These are phyloP conservation scores for Aspergillus wentii DNA, from an alignment of 495 filamentous ascomycete species.

Conservation along the genomic window DNA sequence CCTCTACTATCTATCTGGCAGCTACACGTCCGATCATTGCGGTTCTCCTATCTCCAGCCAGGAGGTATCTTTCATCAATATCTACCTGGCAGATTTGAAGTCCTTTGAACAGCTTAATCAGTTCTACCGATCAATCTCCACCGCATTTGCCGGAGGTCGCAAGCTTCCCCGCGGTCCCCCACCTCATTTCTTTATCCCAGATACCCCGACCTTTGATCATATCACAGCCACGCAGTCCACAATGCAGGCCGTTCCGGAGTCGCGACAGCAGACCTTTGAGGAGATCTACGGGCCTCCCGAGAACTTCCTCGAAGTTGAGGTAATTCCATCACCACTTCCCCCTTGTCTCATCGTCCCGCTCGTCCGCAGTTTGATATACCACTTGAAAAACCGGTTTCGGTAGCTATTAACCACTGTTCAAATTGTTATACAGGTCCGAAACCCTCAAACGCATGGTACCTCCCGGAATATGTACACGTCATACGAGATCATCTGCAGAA, in stretches of 20 bases:
- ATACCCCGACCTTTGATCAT: background rate
- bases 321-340: conserved; percentile 23
- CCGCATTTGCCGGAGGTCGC: no score
- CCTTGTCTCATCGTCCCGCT: no score
- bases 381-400: no score
- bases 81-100: no score
- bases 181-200: background rate
- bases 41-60: no score
- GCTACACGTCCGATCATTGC: no score
- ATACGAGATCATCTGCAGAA: conserved; percentile 94
- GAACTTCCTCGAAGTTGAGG: conserved; percentile 98
- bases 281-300: conserved; percentile 98
- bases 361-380: no score
- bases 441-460: conserved; percentile 91
- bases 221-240: conserved; percentile 17
- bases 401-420: no score
- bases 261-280: conserved; percentile 90
- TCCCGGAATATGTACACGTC: conserved; percentile 97
- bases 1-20: no score
- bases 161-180: conserved; percentile 8
- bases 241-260: conserved; percentile 79
- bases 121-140: no score
- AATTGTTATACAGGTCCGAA: conserved; percentile 64
- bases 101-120: no score
- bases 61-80: no score